Evolutionary conservation across 2,329 filamentous ascomycete genomes (phyloP).

Genomic region (Clonostachys sp.): DNA sequence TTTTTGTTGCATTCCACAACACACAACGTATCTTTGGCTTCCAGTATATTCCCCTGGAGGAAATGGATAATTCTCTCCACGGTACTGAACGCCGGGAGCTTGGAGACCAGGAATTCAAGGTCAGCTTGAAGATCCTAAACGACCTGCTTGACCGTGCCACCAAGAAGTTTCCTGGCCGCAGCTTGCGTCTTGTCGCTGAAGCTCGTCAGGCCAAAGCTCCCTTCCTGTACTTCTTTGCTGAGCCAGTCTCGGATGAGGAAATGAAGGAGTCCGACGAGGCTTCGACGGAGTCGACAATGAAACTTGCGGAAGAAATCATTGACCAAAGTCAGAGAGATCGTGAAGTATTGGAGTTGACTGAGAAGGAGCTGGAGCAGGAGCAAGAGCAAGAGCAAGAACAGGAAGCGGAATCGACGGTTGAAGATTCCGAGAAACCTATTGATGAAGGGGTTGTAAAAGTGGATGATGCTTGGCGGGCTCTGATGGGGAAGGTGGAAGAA

Average conservation of each 20-base stretch:
- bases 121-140: slow-evolving; percentile 76
- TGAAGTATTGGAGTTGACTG: background rate
- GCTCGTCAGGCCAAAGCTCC: slow-evolving; percentile 56
- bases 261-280: slow-evolving; percentile 40
- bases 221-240: slow-evolving; percentile 85
- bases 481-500: slow-evolving; percentile 50
- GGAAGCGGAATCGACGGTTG: slow-evolving; percentile 8
- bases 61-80: slow-evolving; percentile 91
- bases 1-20: slow-evolving; percentile 96
- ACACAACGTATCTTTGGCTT: slow-evolving; percentile 94
- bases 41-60: slow-evolving; percentile 81
- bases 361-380: background rate
- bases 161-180: slow-evolving; percentile 67
- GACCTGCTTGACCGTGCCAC: slow-evolving; percentile 74
- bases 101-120: slow-evolving; percentile 81
- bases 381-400: background rate
- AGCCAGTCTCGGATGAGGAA: slow-evolving; percentile 71
- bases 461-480: slow-evolving; percentile 45
- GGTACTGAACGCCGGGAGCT: slow-evolving; percentile 61
- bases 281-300: background rate
- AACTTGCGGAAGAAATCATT: background rate
- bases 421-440: slow-evolving; percentile 8
- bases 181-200: slow-evolving; percentile 78
- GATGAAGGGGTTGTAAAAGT: slow-evolving; percentile 16
- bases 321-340: background rate